A percentile compares a stretch with the other conserved stretches of the same genome.
These are phyloP conservation scores for Geosiphon pyriformis DNA, from an alignment of 192 early-diverging fungal genomes.

Conservation along the genomic window DNA sequence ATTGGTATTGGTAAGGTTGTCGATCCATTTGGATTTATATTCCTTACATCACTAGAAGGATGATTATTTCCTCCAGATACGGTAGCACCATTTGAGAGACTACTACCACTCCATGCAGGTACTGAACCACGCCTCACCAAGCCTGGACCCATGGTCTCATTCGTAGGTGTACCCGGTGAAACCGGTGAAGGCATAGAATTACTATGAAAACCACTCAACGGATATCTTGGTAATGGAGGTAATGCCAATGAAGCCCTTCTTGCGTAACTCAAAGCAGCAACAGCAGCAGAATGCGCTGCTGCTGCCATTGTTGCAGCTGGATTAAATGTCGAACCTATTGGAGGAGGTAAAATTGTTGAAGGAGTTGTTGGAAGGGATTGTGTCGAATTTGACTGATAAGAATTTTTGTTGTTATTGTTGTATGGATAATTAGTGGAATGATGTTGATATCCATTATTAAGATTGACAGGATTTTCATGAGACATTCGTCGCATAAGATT, in stretches of 20 bases:
- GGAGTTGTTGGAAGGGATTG: constrained; percentile 18
- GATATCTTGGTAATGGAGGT: constrained; percentile 9
- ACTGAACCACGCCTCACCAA: constrained; percentile 4
- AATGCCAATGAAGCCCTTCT: constrained; percentile 16
- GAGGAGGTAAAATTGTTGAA: constrained; percentile 12
- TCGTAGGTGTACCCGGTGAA: constrained; percentile 1
- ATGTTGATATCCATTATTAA: constrained; percentile 4
- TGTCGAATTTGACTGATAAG: no score
- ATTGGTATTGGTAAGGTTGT: background rate
- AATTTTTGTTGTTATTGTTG: no score
- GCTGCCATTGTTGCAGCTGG: background rate
- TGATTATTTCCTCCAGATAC: background rate
- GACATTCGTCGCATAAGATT: constrained; percentile 18
- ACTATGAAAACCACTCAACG: background rate
- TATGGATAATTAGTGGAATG: no score
- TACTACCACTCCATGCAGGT: constrained; percentile 22
- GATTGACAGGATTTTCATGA: constrained; percentile 19
- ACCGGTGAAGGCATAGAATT: background rate
- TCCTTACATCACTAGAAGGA: background rate
- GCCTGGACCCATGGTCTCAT: constrained; percentile 5
- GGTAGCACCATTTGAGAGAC: constrained; percentile 1
- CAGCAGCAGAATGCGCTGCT: constrained; percentile 5
- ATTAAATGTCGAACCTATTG: constrained; percentile 9
- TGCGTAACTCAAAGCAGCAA: constrained; percentile 9
- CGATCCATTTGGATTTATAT: constrained; percentile 9